phyloP scores from a whole-genome alignment of 2,329 filamentous ascomycete genomes.

The Dothidotthia symphoricarpi region DNA sequence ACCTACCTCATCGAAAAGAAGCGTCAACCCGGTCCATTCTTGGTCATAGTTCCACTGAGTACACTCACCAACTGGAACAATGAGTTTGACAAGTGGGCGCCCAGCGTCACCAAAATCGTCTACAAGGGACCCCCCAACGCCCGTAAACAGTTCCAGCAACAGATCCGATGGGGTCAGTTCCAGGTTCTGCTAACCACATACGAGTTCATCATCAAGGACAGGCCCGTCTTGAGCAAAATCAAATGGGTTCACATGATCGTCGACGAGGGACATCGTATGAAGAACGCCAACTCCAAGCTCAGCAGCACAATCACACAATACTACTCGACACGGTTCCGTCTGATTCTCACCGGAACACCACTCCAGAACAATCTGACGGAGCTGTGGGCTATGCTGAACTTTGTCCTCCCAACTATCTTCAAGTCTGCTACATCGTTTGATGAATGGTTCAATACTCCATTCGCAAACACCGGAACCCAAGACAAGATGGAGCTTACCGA shows the following conservation, averaged over 20 bases:
- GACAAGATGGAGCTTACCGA: conserved; percentile 99
- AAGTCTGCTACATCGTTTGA: conserved; percentile 99
- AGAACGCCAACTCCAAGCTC: conserved; percentile 94
- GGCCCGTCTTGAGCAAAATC: conserved; percentile 92
- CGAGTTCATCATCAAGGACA: conserved; percentile 99
- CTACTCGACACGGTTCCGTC: conserved; percentile 89
- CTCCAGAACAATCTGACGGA: conserved; percentile 96
- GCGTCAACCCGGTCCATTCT: conserved; percentile 83
- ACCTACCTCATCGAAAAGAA: conserved; percentile 97
- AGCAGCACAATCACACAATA: conserved; percentile 93
- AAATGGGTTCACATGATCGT: conserved; percentile 99
- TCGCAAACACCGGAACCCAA: conserved; percentile 95
- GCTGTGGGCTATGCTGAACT: conserved; percentile 97
- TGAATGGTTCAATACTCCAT: conserved; percentile 99
- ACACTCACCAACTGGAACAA: conserved; percentile 98
- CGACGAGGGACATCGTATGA: conserved; percentile 99
- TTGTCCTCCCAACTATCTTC: conserved; percentile 97
- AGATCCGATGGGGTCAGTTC: conserved; percentile 91
- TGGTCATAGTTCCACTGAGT: conserved; percentile 95
- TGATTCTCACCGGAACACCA: conserved; percentile 96
- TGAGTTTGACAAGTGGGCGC: conserved; percentile 99
- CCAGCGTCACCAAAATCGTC: conserved; percentile 78
- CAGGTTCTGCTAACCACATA: conserved; percentile 97
- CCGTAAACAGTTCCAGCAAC: conserved; percentile 87
- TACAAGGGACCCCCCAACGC: conserved; percentile 93